Evolutionary conservation across 2,329 filamentous ascomycete genomes (phyloP), one percentile per base, ranked within the genome.

Genomic region (Colletotrichum echinochloae): DNA sequence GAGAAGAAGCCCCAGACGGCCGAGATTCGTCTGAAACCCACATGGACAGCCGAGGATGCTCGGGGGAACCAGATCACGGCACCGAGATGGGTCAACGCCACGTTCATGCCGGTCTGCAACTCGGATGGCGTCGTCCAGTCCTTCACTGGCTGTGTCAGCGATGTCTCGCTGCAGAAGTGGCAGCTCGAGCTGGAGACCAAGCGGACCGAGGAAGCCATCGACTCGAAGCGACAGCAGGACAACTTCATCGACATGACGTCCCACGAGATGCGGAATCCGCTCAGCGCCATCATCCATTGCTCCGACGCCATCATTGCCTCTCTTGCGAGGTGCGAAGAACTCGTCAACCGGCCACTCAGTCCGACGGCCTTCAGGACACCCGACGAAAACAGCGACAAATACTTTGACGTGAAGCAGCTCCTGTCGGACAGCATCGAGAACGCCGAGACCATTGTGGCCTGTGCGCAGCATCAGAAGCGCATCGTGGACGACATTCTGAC

Each of bases 171-270:
- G 73, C 85, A 84, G 70, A 86, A 83, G 70, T 87, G 81, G 83
- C 86, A 86, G 77, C 78, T 84, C n/a, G 85, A 83, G 72, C 81
- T 81, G 60, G 86, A 86, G 74, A 84, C 81, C 62, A 78, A 81
- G 74, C 82, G 81, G 60, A 87, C 85, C 76, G 85, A 86, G 52
- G 86, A 89, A 66, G 88, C 88, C 1, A 84, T 89, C 33, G 86
- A 89, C 75, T 85, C 86, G 37, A 88, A 87, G 75, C 82, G 90
- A 6, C 91, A 93, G 76, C 93, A 95, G 76, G 92, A 95, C 75
- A 92, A 92, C 73, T 94, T 94, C 75, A 93, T 95, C 75, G 92
- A 94, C 78, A 93, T 94, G 83, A 88, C 87, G 1, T 89, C 88
- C 18, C 91, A 93, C 76, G 91, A 92, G 76, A 91, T 93, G 87